Percentiles rank a stretch among this genome's conserved stretches.
phyloP scores from a whole-genome alignment of 768 basidiomycete species.

The Pleurotus tuoliensis region DNA sequence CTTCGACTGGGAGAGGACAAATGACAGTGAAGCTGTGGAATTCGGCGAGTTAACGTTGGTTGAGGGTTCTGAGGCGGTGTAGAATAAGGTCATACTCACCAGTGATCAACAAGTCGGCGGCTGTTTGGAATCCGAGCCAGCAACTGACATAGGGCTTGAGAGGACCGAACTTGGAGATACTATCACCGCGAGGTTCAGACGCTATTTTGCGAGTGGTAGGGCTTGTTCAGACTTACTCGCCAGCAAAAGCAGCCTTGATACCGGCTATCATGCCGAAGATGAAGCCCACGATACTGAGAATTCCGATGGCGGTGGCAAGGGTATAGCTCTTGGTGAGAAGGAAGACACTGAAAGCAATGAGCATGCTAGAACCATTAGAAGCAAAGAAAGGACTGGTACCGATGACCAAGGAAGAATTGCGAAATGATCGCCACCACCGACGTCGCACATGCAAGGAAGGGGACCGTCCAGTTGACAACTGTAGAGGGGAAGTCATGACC shows the following conservation, averaged over 20 bases:
- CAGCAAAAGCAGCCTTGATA: constrained; percentile 37
- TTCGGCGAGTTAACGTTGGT: neutral
- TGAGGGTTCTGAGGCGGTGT: neutral
- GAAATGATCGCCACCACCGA: constrained; percentile 46
- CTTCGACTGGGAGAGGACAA: constrained; percentile 34
- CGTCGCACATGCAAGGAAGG: constrained; percentile 45
- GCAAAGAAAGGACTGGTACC: constrained; percentile 22
- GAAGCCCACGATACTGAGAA: constrained; percentile 34
- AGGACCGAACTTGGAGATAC: constrained; percentile 36
- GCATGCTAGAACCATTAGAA: neutral
- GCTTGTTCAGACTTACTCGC: constrained; percentile 26
- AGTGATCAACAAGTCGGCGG: constrained; percentile 41
- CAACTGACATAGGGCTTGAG: constrained; percentile 39
- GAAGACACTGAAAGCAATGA: constrained; percentile 24
- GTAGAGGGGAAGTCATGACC: neutral
- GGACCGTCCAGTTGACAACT: constrained; percentile 47
- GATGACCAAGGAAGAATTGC: constrained; percentile 43
- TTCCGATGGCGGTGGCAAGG: constrained; percentile 31
- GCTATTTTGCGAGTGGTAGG: neutral
- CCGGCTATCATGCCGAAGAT: constrained; percentile 40
- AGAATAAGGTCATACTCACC: constrained; percentile 27
- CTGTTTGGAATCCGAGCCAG: constrained; percentile 45
- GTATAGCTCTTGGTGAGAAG: constrained; percentile 31
- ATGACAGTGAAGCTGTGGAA: constrained; percentile 20
- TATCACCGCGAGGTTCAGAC: constrained; percentile 12